phyloP scores from a whole-genome alignment of 257 asterid genomes.

The Rhazya stricta region DNA sequence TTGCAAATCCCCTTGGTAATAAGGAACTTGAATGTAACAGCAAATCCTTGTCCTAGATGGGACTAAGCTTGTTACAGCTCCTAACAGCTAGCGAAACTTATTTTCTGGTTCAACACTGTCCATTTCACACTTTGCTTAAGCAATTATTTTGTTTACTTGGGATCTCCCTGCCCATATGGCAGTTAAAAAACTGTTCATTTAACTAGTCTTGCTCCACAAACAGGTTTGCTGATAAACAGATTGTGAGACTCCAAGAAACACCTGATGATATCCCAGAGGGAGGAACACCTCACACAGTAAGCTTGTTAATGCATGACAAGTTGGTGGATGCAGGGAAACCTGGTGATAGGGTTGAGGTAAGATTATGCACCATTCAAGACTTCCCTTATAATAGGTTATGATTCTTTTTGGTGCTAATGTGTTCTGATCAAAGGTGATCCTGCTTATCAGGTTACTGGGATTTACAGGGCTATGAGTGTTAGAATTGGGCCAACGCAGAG shows the following conservation, averaged over 20 bases:
- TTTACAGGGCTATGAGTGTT: slow-evolving; percentile 93
- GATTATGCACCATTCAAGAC: slow-evolving; percentile 14
- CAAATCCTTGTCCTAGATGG: not conserved
- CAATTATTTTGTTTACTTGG: not conserved
- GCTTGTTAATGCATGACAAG: slow-evolving; percentile 96
- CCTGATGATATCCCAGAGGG: slow-evolving; percentile 99
- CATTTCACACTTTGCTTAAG: not conserved
- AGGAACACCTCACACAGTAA: slow-evolving; percentile 98
- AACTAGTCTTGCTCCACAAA: slow-evolving; percentile 4
- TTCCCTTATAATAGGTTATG: not conserved
- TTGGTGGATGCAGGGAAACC: slow-evolving; percentile 96
- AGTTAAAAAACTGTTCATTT: not conserved
- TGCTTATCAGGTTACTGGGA: slow-evolving; percentile 81
- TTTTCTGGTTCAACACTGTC: not conserved
- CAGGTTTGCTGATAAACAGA: slow-evolving; percentile 97
- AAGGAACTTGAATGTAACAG: not conserved
- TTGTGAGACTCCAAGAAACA: slow-evolving; percentile 95
- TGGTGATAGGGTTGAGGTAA: slow-evolving; percentile 97
- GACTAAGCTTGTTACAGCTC: not conserved
- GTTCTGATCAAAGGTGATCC: slow-evolving; percentile 24
- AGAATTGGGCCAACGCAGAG: slow-evolving; percentile 94
- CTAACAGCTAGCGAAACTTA: not conserved
- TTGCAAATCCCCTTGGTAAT: not conserved
- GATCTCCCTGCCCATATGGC: not conserved
- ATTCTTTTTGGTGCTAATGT: slow-evolving; percentile 3